These are phyloP conservation scores for Phlyctochytrium arcticum DNA, from an alignment of 192 early-diverging fungal genomes.

Conservation along the genomic window DNA sequence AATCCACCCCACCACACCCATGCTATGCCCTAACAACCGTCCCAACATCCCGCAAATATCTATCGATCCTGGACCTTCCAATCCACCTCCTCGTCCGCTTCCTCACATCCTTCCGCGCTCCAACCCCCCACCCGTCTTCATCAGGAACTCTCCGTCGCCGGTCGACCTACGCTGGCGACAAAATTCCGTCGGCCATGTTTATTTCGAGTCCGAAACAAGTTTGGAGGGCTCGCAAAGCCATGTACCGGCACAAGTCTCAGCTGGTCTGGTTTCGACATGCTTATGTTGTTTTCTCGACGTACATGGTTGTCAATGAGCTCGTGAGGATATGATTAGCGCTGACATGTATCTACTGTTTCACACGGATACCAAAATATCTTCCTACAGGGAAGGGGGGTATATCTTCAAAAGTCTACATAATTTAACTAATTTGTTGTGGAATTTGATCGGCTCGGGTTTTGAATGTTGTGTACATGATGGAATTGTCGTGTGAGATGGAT, in stretches of 20 bases:
- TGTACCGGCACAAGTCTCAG: constrained; percentile 68
- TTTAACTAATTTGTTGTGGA: too few species aligned
- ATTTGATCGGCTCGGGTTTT: not conserved
- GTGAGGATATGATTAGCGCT: too few species aligned
- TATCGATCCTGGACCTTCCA: constrained; percentile 40
- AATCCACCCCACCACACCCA: constrained; percentile 47
- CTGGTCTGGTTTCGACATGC: constrained; percentile 90
- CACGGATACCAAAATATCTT: too few species aligned
- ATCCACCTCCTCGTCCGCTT: constrained; percentile 6
- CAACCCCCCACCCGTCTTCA: too few species aligned
- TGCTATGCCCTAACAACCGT: constrained; percentile 39
- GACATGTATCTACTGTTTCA: too few species aligned
- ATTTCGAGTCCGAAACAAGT: constrained; percentile 6
- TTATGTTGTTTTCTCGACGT: constrained; percentile 81
- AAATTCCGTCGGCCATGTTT: constrained; percentile 11
- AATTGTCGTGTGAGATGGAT: not conserved
- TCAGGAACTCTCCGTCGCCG: too few species aligned
- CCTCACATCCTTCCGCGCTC: too few species aligned
- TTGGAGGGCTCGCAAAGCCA: constrained; percentile 4
- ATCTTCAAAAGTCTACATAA: too few species aligned
- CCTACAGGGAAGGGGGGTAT: too few species aligned
- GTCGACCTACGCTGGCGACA: not conserved
- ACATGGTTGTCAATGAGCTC: constrained; percentile 89
- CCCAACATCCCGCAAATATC: constrained; percentile 47
- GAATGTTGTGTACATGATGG: not conserved